Conservation (phyloP, 129 eudicot species). For the Logfia minima region DNA sequence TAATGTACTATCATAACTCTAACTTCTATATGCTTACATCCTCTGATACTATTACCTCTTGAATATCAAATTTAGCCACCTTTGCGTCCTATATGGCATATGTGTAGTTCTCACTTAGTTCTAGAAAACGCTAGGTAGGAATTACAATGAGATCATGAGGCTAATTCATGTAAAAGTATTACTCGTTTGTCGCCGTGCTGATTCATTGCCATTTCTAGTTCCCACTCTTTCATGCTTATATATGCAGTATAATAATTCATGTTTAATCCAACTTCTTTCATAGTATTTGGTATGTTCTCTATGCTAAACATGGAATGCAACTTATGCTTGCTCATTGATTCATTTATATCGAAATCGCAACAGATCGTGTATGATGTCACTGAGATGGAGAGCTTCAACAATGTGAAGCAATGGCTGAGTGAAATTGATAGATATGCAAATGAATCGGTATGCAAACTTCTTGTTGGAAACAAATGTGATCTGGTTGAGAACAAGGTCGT, state of each 20-base stretch:
- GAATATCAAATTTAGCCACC: neutral
- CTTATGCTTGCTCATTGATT: neutral
- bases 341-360: slow-evolving; percentile 13
- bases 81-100: neutral
- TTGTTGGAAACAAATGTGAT: slow-evolving; percentile 98
- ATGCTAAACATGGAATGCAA: neutral
- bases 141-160: neutral
- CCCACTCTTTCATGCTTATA: neutral
- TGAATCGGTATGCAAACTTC: slow-evolving; percentile 95
- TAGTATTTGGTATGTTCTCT: neutral
- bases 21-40: neutral
- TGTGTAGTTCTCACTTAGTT: neutral
- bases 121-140: neutral
- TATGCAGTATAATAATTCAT: neutral
- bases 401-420: slow-evolving; percentile 94
- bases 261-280: neutral
- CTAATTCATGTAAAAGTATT: neutral
- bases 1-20: neutral
- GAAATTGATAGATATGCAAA: slow-evolving; percentile 97
- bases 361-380: slow-evolving; percentile 98
- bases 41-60: neutral
- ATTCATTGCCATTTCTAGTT: neutral
- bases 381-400: slow-evolving; percentile 99
- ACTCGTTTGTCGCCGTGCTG: neutral
- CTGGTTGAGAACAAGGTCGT: slow-evolving; percentile 91